Conservation (phyloP, 257 asterid genomes). For the Thymus mandschuricus region DNA sequence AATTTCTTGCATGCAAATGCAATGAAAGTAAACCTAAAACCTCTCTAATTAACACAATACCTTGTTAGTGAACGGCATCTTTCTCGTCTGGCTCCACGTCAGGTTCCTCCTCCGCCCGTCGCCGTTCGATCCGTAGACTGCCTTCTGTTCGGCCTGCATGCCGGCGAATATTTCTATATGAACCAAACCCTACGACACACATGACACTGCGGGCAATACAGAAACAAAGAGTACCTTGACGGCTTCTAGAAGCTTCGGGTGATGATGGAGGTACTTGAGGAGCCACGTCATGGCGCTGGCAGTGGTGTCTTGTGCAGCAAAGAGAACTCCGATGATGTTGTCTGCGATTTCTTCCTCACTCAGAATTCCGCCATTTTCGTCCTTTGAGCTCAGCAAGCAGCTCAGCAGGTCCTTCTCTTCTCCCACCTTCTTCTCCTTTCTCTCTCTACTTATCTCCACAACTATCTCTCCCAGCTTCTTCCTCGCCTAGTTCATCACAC, state of each 20-base stretch:
- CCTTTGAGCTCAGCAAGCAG: slow-evolving; percentile 50
- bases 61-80: slow-evolving; percentile 76
- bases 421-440: slow-evolving; percentile 46
- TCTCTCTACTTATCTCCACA: slow-evolving; percentile 50
- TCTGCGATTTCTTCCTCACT: slow-evolving; percentile 75
- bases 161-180: neutral
- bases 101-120: slow-evolving; percentile 37
- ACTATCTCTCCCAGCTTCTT: slow-evolving; percentile 65
- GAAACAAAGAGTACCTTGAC: slow-evolving; percentile 52
- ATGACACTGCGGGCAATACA: neutral
- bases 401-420: slow-evolving; percentile 56
- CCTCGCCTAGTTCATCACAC: slow-evolving; percentile 60
- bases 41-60: slow-evolving; percentile 16
- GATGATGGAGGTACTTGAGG: slow-evolving; percentile 72
- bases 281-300: slow-evolving; percentile 88
- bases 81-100: slow-evolving; percentile 86
- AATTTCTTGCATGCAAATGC: slow-evolving; percentile 27
- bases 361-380: slow-evolving; percentile 47
- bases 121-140: slow-evolving; percentile 45
- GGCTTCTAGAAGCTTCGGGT: slow-evolving; percentile 53
- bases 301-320: slow-evolving; percentile 91
- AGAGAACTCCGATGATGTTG: slow-evolving; percentile 81
- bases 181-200: neutral
- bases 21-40: neutral
- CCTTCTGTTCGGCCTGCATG: slow-evolving; percentile 76